phyloP scores from a whole-genome alignment of 192 early-diverging fungal species.

The Bifiguratus adelaidae region DNA sequence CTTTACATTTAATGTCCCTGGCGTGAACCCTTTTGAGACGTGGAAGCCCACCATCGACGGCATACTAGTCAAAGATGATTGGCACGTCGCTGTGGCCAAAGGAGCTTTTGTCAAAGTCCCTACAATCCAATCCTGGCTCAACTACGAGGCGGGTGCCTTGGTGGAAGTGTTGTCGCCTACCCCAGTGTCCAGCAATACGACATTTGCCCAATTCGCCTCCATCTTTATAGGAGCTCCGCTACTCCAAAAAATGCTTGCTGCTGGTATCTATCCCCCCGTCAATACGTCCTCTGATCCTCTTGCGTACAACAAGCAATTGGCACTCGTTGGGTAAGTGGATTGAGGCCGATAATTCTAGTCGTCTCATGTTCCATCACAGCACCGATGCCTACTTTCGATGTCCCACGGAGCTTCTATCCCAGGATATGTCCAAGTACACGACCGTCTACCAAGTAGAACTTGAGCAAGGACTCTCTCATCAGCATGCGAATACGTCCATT shows the following conservation, averaged over 20 bases:
- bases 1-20: constrained; percentile 1
- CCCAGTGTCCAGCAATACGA: background rate
- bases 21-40: constrained; percentile 4
- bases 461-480: constrained; percentile 11
- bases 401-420: constrained; percentile 8
- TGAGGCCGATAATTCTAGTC: background rate
- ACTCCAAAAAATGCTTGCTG: background rate
- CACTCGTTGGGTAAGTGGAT: background rate
- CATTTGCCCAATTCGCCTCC: background rate
- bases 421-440: constrained; percentile 8
- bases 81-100: constrained; percentile 11
- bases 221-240: background rate
- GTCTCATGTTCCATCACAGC: background rate
- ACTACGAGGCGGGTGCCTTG: constrained; percentile 13
- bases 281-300: background rate
- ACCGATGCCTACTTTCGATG: constrained; percentile 18
- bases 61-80: constrained; percentile 13
- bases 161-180: constrained; percentile 9
- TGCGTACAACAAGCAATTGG: background rate
- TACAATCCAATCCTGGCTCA: constrained; percentile 12
- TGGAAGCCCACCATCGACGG: constrained; percentile 17
- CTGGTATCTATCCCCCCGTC: background rate
- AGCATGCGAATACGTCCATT: background rate
- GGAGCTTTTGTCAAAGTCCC: constrained; percentile 22
- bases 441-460: constrained; percentile 15